phyloP scores from a whole-genome alignment of 257 asterid genomes.

The Lantana camara region DNA sequence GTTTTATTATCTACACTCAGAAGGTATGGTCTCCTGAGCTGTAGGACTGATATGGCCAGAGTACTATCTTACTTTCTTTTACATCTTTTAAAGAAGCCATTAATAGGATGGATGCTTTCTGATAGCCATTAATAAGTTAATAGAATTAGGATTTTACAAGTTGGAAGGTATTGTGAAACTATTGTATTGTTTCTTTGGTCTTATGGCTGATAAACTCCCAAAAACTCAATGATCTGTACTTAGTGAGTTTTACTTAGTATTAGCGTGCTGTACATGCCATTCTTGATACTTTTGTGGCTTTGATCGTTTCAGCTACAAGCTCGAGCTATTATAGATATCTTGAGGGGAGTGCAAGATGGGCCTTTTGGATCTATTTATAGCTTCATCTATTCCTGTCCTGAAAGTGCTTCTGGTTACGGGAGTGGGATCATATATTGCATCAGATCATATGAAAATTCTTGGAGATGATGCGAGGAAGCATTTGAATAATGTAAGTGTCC shows the following conservation, averaged over 20 bases:
- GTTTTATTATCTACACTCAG: too few species aligned
- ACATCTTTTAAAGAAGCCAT: neutral
- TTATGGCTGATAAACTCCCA: neutral
- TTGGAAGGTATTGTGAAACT: neutral
- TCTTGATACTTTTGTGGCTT: neutral
- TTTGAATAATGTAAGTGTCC: slow-evolving; percentile 64
- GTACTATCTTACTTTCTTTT: too few species aligned
- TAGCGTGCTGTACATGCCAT: neutral
- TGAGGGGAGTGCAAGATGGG: slow-evolving; percentile 49
- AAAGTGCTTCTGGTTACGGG: slow-evolving; percentile 82
- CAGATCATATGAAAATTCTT: slow-evolving; percentile 52
- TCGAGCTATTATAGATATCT: neutral
- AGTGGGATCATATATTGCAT: slow-evolving; percentile 74
- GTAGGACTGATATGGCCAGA: too few species aligned
- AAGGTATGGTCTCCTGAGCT: neutral
- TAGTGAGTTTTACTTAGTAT: slow-evolving; percentile 13
- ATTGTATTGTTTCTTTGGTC: neutral
- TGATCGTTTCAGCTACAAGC: too few species aligned
- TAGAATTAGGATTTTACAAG: neutral
- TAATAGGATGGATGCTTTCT: neutral
- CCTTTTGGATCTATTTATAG: slow-evolving; percentile 61
- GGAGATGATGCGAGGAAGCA: slow-evolving; percentile 86
- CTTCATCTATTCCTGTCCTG: slow-evolving; percentile 75
- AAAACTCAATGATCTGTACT: neutral
- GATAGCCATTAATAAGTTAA: neutral